Evolutionary conservation across 1,139 yeast genomes (phyloP).

Genomic region (Kodamaea arcana): DNA sequence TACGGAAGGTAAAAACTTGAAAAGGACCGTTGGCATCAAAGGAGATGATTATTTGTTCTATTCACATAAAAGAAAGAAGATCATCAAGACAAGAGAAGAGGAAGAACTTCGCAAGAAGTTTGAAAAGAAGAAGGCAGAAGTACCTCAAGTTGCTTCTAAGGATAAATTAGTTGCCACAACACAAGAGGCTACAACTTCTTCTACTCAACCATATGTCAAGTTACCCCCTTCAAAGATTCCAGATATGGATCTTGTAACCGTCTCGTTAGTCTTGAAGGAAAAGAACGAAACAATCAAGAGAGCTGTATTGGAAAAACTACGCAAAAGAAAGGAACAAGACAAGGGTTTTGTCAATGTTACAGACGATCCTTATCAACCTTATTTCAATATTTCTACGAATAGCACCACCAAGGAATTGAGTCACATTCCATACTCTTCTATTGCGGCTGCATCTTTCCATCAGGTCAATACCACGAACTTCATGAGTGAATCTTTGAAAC

Average conservation of each 20-base stretch:
- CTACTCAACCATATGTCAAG: constrained; percentile 77
- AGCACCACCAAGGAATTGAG: constrained; percentile 50
- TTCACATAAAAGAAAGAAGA: constrained; percentile 73
- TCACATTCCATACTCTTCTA: constrained; percentile 78
- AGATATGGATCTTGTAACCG: constrained; percentile 83
- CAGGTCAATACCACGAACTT: constrained; percentile 64
- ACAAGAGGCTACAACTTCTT: constrained; percentile 25
- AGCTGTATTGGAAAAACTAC: constrained; percentile 79
- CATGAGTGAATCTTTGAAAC: constrained; percentile 37
- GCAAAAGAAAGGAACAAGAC: constrained; percentile 69
- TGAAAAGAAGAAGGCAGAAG: constrained; percentile 18
- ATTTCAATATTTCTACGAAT: constrained; percentile 60
- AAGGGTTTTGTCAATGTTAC: constrained; percentile 76
- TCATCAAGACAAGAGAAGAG: constrained; percentile 34
- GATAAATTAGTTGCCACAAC: constrained; percentile 15
- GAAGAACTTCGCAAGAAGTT: constrained; percentile 26
- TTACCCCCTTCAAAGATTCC: constrained; percentile 90
- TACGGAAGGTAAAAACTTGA: constrained; percentile 64
- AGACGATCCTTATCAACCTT: constrained; percentile 90
- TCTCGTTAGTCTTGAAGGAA: constrained; percentile 67
- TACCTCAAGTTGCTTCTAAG: constrained; percentile 12
- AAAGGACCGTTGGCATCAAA: constrained; percentile 68
- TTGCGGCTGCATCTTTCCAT: constrained; percentile 66
- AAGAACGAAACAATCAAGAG: constrained; percentile 75
- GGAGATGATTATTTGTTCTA: constrained; percentile 85